Evolutionary conservation across 2,329 filamentous ascomycete species (phyloP), one percentile per base, ranked within the genome.

Genomic region (Penicillium hesseltinei): DNA sequence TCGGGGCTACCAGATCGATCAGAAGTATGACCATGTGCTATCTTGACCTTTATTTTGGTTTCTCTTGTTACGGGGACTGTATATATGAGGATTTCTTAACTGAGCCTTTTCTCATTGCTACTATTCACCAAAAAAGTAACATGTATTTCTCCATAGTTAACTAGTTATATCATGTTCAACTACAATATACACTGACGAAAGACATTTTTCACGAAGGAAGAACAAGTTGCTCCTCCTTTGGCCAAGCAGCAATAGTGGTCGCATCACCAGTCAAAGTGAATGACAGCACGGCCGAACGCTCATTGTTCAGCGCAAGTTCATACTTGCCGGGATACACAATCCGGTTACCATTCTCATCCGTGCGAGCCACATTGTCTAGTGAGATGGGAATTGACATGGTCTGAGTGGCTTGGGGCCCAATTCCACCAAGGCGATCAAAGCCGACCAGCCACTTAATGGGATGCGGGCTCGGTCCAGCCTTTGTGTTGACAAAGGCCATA

Each of bases 381-480:
- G 73, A 71, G 31, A 79, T 60, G 0, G 74, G 71, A 42, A 79
- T 66, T 0, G 56, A 64, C 42, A 76, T 63, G 0, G 62, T 67
- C 45, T 65, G 47, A 5, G 67, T 67, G 6, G 61, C 48, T 0
- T 66, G 66, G 1, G 68, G 63, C 17, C 68, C 54, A 55, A 72
- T 45, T 2, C 51, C 65, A 1, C 66, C 59, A 0, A 77, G 56
- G 2, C 75, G 64, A 23, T 76, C 70, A 48, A 73, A 77, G 0
- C 73, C 74, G 4, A 76, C 73, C 6, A 80, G 69, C 69, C 73
- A 75, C 53, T 79, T 79, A 55, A 72, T 74, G 2, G 77, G 77
- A 31, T 73, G 69, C 0, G 77, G 77, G 29, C 66, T 59, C 0
- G 77, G 77, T 0, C 77, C 77, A 5, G 74, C 71, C 0, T 66